Conservation (phyloP, 2,329 filamentous ascomycete species). For the Knufia fluminis region DNA sequence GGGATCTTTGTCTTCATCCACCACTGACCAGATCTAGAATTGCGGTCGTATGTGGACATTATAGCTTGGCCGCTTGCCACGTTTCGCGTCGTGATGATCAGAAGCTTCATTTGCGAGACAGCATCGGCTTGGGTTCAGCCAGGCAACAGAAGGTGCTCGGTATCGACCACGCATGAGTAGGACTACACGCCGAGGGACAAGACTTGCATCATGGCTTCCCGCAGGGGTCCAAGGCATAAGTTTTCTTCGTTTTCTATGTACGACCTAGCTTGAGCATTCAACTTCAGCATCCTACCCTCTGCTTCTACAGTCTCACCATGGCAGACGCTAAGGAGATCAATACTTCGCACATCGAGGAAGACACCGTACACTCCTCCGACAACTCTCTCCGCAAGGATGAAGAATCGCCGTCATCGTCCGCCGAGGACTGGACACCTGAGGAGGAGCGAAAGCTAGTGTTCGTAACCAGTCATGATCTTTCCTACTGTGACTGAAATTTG, state of each 20-base stretch:
- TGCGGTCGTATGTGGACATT: not conserved
- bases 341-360: not conserved
- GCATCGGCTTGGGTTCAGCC: no score
- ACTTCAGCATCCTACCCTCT: no score
- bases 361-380: not conserved
- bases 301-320: no score
- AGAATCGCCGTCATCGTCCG: not conserved
- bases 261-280: no score
- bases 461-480: not conserved
- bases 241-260: no score
- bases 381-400: constrained; percentile 9
- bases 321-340: not conserved
- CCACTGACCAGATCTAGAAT: not conserved
- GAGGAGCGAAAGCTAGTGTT: constrained; percentile 10
- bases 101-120: no score
- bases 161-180: no score
- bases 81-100: not conserved
- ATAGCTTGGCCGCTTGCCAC: not conserved
- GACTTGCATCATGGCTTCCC: not conserved
- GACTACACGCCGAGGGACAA: not conserved
- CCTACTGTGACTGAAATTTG: not conserved
- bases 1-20: not conserved
- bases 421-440: constrained; percentile 7
- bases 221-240: not conserved
- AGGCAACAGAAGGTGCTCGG: no score